Base-by-base conservation (phyloP, 2,329 filamentous ascomycete species). In the Sclerotinia trifoliorum region DNA sequence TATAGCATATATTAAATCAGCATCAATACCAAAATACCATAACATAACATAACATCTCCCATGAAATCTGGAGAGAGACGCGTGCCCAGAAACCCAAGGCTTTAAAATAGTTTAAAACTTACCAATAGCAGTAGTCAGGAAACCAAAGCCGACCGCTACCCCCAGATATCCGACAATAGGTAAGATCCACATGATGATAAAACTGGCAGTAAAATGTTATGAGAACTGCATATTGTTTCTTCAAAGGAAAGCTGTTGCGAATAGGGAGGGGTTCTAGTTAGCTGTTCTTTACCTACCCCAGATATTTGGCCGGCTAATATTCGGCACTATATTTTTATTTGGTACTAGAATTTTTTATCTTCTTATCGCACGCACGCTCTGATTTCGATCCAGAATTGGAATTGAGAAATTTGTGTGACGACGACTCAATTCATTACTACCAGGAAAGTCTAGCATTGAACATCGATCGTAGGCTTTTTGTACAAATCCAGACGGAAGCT, bases 71-170 rank as follows among this genome's bases (percentile, higher is more conserved):
- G 46, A 39, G 58, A 32, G 32, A 35, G 39, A 39, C 13, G 21
- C 60, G 15, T 4, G 1, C 29, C 29, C 0, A 17, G 29, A n/a
- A 48, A 32, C 19, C 5, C 19, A 39, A 39, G 46, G 29, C 60
- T 51, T 29, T 11, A 39, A 29, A 5, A 56, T 56, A 15, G 44
- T 6, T 39, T 39, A 52, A 56, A 65, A 77, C 80, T 58, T 85
- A 92, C 91, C 91, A 77, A 99, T 98, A 68, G 94, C 93, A 70
- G 99, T 85, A 26, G 95, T 98, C 73, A 99, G 83, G 81, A 99
- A 98, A 76, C 87, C 88, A 82, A 99, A 99, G 78, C 94, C 94
- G 70, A 97, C 82, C 71, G 93, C 81, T 74, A 96, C 88, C 77
- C 95, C 95, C 46, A 93, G 80, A 77, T 97, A 97, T 76, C 95